Base-by-base conservation (phyloP, 2,329 filamentous ascomycete genomes). In the Pseudocercospora cruenta region DNA sequence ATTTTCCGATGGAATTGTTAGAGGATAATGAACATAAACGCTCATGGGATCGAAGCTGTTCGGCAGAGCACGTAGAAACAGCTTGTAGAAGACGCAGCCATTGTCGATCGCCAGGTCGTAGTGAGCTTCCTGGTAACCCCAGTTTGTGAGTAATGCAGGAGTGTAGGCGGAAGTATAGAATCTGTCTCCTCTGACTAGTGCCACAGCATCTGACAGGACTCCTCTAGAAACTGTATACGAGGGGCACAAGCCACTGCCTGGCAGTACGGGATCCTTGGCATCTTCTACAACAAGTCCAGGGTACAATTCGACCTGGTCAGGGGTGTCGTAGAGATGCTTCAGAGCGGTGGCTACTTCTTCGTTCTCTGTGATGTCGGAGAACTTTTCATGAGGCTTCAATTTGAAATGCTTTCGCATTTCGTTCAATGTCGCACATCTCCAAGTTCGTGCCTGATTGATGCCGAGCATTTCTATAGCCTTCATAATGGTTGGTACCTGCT, bases 221-320 rank as follows among this genome's bases (percentile, higher is more conserved):
- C 85, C 85, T 54, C 84, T 81, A 1, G 83, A 84, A 7, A 86
- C 81, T 0, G 86, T 86, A 72, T 84, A 87, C 0, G 82, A 83
- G 0, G 82, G 82, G 60, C 82, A 82, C 21, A 86, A 80, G 19
- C 85, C 85, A 60, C 81, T 83, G 1, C 86, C 86, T 0, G 86
- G 81, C 51, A 80, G 76, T 64, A 83, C 82, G 0, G 80, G 78
- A 0, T 81, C 80, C 73, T 88, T 88, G 31, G 81, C 79, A 60
- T 87, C 83, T 73, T 89, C 87, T n/a, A 85, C 80, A 67, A 91
- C 84, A 1, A 91, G 78, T 9, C 90, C 90, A 0, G 89, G 89
- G 72, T 91, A 91, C 5, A 91, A 80, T 73, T 92, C 90, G 12
- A 92, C 87, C 74, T 85, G 86, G 69, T 90, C 88, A 7, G 88